Base-by-base conservation (phyloP, 176 grass and related monocot species). In the Elaeis guineensis region DNA sequence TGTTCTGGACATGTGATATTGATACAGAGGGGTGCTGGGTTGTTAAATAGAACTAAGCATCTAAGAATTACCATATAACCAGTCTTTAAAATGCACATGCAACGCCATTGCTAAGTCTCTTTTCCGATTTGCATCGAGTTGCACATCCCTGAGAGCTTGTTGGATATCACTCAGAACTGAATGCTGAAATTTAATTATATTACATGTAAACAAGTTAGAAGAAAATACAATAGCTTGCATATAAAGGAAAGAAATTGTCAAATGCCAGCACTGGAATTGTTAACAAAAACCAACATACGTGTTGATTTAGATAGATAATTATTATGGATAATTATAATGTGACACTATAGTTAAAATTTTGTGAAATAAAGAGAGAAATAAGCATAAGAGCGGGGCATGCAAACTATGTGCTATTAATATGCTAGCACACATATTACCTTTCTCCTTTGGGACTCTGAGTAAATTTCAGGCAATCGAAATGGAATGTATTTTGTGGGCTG, bases 51-150 rank as follows among this genome's bases (percentile, higher is more conserved):
- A 9, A 60, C 12, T 5, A 63, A 17, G 2, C 57, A 54, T 75
- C 54, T 52, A 58, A 71, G 50, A 59, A 21, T 54, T 98, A 98
- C 93, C 85, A 11, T 98, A 98, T 80, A 98, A 75, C 93, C 93
- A 98, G 49, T 98, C 93, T 69, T 76, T 92, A 79, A 98, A 98
- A 74, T 98, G 93, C 22, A 67, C 73, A 55, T 98, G 93, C 69
- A 98, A 82, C n/a, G 84, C 82, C 29, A 68, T 76, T 49, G 88
- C 74, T 64, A 98, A 76, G 70, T 98, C 93, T 57, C 77, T 75
- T 54, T 85, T 92, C 67, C 88, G 78, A 69, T 76, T 92, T 21
- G 92, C 93, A 77, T 92, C 88, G 75, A 98, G 59, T 85, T 89
- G 81, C 56, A 92, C 63, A 52, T 82, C 85, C 64, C 88, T 72